A percentile compares a stretch with the other conserved stretches of the same genome.
Conservation (phyloP, 2,329 filamentous ascomycete genomes). For the Cladophialophora yegresii region DNA sequence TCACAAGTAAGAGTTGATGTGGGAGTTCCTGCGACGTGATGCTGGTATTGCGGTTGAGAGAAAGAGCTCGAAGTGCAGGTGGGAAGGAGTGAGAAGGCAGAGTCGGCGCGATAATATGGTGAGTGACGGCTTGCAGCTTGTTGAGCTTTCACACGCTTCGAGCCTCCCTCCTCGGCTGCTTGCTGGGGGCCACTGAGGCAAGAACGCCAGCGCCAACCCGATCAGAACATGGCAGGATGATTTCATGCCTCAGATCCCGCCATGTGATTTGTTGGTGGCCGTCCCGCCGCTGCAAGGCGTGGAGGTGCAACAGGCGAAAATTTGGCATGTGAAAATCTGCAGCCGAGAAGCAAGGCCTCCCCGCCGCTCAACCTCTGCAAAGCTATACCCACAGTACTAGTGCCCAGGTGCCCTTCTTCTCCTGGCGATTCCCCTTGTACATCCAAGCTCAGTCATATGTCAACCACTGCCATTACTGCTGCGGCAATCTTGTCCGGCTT, state of each 20-base stretch:
- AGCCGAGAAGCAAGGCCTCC: background rate
- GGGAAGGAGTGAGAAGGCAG: background rate
- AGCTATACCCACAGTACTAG: slow-evolving; percentile 9
- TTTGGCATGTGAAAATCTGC: slow-evolving; percentile 15
- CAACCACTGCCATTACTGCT: background rate
- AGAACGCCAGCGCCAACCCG: slow-evolving; percentile 6
- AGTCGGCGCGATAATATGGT: slow-evolving; percentile 11
- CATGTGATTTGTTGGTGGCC: background rate
- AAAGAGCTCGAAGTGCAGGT: slow-evolving; percentile 8
- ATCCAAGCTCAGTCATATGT: background rate
- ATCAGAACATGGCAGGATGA: slow-evolving; percentile 12
- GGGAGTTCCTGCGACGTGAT: background rate
- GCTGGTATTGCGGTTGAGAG: background rate
- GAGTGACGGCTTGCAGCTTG: slow-evolving; percentile 4
- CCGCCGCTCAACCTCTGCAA: slow-evolving; percentile 4
- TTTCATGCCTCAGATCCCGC: slow-evolving; percentile 5
- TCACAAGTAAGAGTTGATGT: background rate
- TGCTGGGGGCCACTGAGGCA: background rate
- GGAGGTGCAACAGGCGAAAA: background rate
- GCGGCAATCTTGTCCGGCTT: background rate
- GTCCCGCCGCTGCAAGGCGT: background rate
- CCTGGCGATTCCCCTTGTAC: background rate
- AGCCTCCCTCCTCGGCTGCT: background rate
- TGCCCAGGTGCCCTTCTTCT: background rate
- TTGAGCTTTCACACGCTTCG: slow-evolving; percentile 4